phyloP scores from a whole-genome alignment of 441 rosid genomes.

The Mallotus japonicus region DNA sequence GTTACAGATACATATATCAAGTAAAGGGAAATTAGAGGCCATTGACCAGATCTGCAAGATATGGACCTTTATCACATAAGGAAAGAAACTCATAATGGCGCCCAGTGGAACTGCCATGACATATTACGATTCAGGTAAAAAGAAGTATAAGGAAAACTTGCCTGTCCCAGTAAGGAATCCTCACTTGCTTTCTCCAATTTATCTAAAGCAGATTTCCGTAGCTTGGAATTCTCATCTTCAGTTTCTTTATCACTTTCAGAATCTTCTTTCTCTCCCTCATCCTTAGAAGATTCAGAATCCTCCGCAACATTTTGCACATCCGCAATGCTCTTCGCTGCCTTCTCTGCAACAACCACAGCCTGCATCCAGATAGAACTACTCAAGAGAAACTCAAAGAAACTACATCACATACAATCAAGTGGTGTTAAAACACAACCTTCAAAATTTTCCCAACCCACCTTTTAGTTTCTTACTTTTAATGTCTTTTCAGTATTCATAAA shows the following conservation, averaged over 20 bases:
- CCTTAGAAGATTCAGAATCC: conserved; percentile 17
- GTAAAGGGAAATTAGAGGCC: background rate
- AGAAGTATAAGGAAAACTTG: conserved; percentile 33
- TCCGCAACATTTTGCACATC: conserved; percentile 27
- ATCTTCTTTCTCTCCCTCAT: conserved; percentile 47
- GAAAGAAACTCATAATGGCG: background rate
- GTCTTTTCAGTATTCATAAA: background rate
- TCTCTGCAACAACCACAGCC: conserved; percentile 88
- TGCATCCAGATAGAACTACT: conserved; percentile 33
- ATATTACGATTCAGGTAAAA: background rate
- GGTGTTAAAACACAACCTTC: background rate
- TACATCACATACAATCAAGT: background rate
- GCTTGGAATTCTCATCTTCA: conserved; percentile 39
- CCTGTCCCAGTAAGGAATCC: conserved; percentile 88
- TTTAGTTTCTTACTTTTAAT: background rate
- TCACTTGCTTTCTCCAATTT: conserved; percentile 85
- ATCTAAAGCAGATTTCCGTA: conserved; percentile 65
- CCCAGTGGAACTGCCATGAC: background rate
- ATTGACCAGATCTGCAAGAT: background rate
- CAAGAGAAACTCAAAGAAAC: conserved; percentile 17
- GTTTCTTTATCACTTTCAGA: conserved; percentile 49
- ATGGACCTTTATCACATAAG: conserved; percentile 6
- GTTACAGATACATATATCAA: background rate
- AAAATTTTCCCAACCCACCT: conserved; percentile 2
- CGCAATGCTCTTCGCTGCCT: conserved; percentile 77